Conservation (phyloP, 345 rosid genomes). For the Boechera retrofracta region DNA sequence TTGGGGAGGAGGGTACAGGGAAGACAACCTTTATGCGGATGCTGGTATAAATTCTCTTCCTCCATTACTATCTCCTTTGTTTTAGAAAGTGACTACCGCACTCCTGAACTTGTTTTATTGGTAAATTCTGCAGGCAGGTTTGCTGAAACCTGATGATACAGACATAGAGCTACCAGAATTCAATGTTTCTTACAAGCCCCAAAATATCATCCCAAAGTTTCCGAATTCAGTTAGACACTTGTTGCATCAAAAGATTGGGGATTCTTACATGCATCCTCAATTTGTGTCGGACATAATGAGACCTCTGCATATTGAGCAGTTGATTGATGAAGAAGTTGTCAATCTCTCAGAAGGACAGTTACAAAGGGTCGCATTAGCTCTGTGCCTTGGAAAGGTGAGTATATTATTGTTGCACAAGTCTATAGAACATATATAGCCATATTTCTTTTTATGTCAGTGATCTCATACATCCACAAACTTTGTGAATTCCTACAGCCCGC, state of each 20-base stretch:
- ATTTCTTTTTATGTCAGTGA: slow-evolving; percentile 5
- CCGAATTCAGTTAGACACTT: slow-evolving; percentile 77
- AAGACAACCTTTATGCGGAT: slow-evolving; percentile 98
- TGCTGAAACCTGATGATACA: slow-evolving; percentile 77
- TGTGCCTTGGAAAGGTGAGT: slow-evolving; percentile 94
- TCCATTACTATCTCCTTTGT: slow-evolving; percentile 11
- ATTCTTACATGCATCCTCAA: slow-evolving; percentile 91
- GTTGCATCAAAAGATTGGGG: slow-evolving; percentile 88
- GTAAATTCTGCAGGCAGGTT: slow-evolving; percentile 72
- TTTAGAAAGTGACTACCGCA: neutral
- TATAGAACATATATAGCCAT: neutral
- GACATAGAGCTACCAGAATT: slow-evolving; percentile 93
- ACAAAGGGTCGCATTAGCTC: slow-evolving; percentile 95
- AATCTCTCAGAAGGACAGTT: slow-evolving; percentile 98
- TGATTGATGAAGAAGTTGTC: slow-evolving; percentile 93
- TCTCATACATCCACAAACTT: slow-evolving; percentile 18
- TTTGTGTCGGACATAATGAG: slow-evolving; percentile 98
- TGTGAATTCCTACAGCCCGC: slow-evolving; percentile 68
- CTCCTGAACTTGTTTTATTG: slow-evolving; percentile 21
- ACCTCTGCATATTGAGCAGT: slow-evolving; percentile 95
- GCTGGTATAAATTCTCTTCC: slow-evolving; percentile 65
- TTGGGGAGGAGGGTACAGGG: slow-evolving; percentile 99
- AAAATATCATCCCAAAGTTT: slow-evolving; percentile 92
- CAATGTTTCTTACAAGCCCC: slow-evolving; percentile 97
- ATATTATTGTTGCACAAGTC: neutral